Conservation (phyloP, 495 filamentous ascomycete genomes). For the Parachaetomium inaequale region DNA sequence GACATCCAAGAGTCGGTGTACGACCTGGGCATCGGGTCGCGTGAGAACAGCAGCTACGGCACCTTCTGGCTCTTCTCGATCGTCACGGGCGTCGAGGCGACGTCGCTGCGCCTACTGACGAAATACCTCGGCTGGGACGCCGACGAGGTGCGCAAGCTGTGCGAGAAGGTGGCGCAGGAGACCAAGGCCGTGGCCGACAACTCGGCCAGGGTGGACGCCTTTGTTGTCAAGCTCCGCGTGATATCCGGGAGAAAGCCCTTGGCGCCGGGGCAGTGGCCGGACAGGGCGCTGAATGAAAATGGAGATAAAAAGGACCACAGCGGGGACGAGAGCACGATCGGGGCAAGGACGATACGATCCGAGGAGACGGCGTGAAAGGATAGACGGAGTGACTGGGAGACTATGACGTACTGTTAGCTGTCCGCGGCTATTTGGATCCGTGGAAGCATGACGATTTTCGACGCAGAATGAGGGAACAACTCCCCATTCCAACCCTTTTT, state of each 20-base stretch:
- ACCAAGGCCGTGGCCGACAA: constrained; percentile 48
- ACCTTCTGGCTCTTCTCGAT: constrained; percentile 64
- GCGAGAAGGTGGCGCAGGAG: constrained; percentile 52
- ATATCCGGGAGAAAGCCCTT: constrained; percentile 56
- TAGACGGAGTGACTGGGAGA: not conserved
- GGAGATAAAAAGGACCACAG: constrained; percentile 24
- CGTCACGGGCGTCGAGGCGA: constrained; percentile 63
- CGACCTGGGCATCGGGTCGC: constrained; percentile 57
- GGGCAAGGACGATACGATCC: constrained; percentile 18
- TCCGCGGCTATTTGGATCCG: not conserved
- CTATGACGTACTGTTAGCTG: not conserved
- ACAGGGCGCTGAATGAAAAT: constrained; percentile 25
- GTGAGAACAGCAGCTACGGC: constrained; percentile 51
- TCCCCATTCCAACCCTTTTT: not conserved
- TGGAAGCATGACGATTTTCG: not conserved
- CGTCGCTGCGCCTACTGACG: constrained; percentile 58
- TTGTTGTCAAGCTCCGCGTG: constrained; percentile 48
- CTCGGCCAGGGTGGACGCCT: constrained; percentile 37
- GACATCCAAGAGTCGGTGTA: constrained; percentile 54
- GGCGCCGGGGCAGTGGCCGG: constrained; percentile 28
- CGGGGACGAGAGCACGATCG: constrained; percentile 35
- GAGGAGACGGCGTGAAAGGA: constrained; percentile 19
- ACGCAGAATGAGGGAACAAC: not conserved
- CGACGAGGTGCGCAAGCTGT: constrained; percentile 53
- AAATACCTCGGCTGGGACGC: constrained; percentile 54